Percentiles rank a stretch among this genome's conserved stretches.
phyloP scores from a whole-genome alignment of 805 yeast genomes.

The Candida germanica region DNA sequence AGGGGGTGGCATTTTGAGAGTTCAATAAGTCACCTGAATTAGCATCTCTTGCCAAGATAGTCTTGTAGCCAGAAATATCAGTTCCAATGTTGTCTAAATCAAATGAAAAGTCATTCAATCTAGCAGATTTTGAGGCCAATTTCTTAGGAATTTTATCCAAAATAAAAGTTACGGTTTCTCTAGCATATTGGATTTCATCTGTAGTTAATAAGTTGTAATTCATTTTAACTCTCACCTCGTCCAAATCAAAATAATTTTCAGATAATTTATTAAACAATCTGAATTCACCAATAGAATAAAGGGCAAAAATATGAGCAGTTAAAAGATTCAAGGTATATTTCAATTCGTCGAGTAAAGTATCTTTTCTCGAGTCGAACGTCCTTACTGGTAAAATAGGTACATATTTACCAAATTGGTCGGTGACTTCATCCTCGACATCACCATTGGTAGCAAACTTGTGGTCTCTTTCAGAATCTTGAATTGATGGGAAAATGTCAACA shows the following conservation, averaged over 20 bases:
- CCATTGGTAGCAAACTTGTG: constrained; percentile 22
- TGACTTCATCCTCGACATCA: constrained; percentile 4
- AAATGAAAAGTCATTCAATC: constrained; percentile 37
- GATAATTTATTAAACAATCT: constrained; percentile 56
- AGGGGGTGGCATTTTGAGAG: constrained; percentile 43
- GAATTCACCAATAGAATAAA: constrained; percentile 70
- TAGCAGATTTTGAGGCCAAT: constrained; percentile 42
- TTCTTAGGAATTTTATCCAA: constrained; percentile 61
- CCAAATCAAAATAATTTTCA: constrained; percentile 52
- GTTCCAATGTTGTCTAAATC: constrained; percentile 39
- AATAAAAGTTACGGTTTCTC: constrained; percentile 49
- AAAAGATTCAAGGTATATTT: constrained; percentile 54
- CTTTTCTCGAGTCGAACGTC: constrained; percentile 32
- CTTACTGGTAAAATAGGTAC: constrained; percentile 56
- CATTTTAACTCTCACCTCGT: constrained; percentile 55
- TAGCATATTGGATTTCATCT: constrained; percentile 48
- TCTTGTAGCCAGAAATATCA: constrained; percentile 64
- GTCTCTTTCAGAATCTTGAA: constrained; percentile 29
- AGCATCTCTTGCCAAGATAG: constrained; percentile 63
- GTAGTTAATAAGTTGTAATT: constrained; percentile 49
- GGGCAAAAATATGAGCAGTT: constrained; percentile 61
- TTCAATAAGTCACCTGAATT: constrained; percentile 55
- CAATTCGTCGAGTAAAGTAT: constrained; percentile 50
- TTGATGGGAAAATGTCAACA: constrained; percentile 25
- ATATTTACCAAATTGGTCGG: constrained; percentile 1